These are phyloP conservation scores for Aechmea fasciata DNA, from an alignment of 176 grass and related monocot species.

Conservation along the genomic window DNA sequence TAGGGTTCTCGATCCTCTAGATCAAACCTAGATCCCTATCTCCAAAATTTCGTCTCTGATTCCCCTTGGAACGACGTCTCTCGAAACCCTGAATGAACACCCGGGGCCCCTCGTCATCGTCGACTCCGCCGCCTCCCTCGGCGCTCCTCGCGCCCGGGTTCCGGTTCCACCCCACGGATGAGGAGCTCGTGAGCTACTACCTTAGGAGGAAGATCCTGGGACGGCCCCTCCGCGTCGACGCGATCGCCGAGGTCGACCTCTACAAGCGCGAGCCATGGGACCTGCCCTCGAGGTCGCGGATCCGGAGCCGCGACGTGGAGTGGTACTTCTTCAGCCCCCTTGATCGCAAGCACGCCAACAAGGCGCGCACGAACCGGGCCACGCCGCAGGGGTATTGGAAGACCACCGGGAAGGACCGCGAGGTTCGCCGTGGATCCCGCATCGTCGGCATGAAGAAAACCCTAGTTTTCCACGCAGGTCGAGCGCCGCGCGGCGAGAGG, in stretches of 20 bases:
- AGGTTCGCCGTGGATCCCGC: conserved; percentile 39
- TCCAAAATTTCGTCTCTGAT: neutral
- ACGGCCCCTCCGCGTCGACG: conserved; percentile 59
- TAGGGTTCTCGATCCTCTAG: neutral
- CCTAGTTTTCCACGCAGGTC: conserved; percentile 74
- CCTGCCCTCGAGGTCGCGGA: conserved; percentile 57
- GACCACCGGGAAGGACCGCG: conserved; percentile 89
- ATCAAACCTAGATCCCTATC: neutral
- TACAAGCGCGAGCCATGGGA: conserved; percentile 95
- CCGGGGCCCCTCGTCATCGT: conserved; percentile 29
- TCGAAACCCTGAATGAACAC: conserved; percentile 32
- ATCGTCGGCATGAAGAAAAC: conserved; percentile 95
- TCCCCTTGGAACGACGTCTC: neutral
- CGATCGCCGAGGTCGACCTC: conserved; percentile 79
- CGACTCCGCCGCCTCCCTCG: conserved; percentile 16
- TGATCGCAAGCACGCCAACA: conserved; percentile 85
- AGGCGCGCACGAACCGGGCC: conserved; percentile 69
- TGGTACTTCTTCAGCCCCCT: conserved; percentile 98
- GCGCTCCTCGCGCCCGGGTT: conserved; percentile 61
- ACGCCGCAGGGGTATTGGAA: conserved; percentile 85
- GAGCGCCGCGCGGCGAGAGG: conserved; percentile 70
- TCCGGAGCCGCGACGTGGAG: conserved; percentile 76
- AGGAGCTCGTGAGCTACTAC: conserved; percentile 86
- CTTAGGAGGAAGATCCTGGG: conserved; percentile 71
- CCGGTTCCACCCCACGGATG: conserved; percentile 75